Evolutionary conservation across 2,329 filamentous ascomycete species (phyloP), one percentile per base, ranked within the genome.

Genomic region (Cadophora gregata): DNA sequence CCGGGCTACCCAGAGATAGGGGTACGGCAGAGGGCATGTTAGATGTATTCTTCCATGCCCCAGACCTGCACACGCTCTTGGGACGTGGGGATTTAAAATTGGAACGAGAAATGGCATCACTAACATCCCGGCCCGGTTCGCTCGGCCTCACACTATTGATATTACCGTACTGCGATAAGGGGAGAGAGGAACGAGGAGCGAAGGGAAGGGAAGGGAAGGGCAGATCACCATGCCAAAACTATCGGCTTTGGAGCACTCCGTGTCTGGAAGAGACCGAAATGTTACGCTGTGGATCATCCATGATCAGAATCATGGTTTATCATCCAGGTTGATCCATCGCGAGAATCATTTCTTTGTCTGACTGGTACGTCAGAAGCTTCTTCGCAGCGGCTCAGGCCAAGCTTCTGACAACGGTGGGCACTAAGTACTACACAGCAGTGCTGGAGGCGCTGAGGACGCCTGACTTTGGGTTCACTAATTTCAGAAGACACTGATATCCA

Each of bases 21-120:
- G 48, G 25, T 12, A 29, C n/a, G n/a, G n/a, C n/a, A 25, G 27
- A n/a, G 50, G 50, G 50, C 27, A 53, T 31, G 5, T 14, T 2
- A 31, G 50, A 53, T 31, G 14, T 9, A 19, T 5, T 31, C 50
- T 53, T 53, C 9, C 27, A 31, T 47, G 42, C n/a, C 25, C 25
- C 4, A 53, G 50, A 31, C 50, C 50, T n/a, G n/a, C n/a, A n/a
- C n/a, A n/a, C 50, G 27, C 50, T 53, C 50, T 31, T 53, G 21
- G 24, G 25, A n/a, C 50, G 50, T 53, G 50, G 50, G 45, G 25
- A 19, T 53, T 53, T 53, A 31, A 31, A 53, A 53, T 53, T 53
- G 27, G 50, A 53, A 53, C 50, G 50, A 31, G 50, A 42, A 53
- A 53, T 53, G 27, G 50, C 50, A 47, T 47, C 42, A 47, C 42